Conservation (phyloP, 768 basidiomycete genomes). For the Gyrodon lividus region DNA sequence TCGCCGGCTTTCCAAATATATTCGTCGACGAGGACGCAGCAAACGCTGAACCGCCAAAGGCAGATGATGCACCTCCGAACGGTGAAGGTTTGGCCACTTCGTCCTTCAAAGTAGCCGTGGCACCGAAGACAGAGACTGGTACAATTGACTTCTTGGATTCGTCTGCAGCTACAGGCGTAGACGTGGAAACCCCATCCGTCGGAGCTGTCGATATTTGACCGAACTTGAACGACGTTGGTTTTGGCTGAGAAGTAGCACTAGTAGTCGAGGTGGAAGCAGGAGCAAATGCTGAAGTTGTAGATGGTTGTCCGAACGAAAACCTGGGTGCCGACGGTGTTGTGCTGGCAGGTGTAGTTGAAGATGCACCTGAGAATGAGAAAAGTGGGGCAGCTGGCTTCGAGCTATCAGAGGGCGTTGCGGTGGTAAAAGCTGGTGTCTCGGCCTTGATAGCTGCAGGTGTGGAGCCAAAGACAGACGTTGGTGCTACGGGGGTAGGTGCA, state of each 20-base stretch:
- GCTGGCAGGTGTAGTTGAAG: constrained; percentile 6
- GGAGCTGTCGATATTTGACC: constrained; percentile 21
- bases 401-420: constrained; percentile 1
- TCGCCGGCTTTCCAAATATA: constrained; percentile 13
- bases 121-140: constrained; percentile 20
- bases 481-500: not conserved
- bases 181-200: constrained; percentile 19
- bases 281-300: constrained; percentile 3
- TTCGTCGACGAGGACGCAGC: constrained; percentile 14
- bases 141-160: constrained; percentile 26
- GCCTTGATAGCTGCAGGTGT: constrained; percentile 9
- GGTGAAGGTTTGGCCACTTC: constrained; percentile 24
- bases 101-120: constrained; percentile 15
- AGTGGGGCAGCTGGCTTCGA: constrained; percentile 14
- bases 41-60: constrained; percentile 23
- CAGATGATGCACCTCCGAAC: constrained; percentile 11
- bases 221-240: constrained; percentile 21
- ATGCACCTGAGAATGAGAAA: constrained; percentile 22
- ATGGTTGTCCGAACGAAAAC: constrained; percentile 27
- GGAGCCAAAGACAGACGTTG: constrained; percentile 3
- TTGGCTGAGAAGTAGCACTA: constrained; percentile 18
- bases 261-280: constrained; percentile 5
- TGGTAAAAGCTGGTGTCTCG: constrained; percentile 1
- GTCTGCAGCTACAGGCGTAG: constrained; percentile 14
- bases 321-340: constrained; percentile 15